Evolutionary conservation across 352 stramenopile species (phyloP), one percentile per base, ranked within the genome.

Genomic region (Pythium insidiosum): DNA sequence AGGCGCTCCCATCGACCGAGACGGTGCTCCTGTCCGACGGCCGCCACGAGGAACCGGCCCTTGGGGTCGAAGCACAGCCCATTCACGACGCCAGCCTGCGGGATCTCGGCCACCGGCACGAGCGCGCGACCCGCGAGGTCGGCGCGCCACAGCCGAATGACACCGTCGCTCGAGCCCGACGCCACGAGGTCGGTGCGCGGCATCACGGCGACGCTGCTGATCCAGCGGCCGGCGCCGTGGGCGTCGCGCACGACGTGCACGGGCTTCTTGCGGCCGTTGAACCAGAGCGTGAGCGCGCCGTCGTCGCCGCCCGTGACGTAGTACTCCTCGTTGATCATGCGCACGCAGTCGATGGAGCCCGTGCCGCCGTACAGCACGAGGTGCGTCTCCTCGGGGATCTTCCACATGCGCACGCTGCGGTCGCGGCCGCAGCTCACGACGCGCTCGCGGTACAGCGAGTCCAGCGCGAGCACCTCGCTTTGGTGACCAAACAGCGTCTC

Each of bases 401-500:
- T 98, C 93, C 93, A 98, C 50, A 96, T 70, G 24, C 92, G 88
- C 42, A 97, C 80, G 55, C 86, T 96, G 16, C 86, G 78, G 54
- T 98, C 93, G 28, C 79, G 84, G 25, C 87, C 85, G 43, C 77
- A 89, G 36, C 84, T 95, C 31, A 98, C 82, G 29, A 95, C 69
- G 33, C 89, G 75, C 51, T 97, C 89, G 41, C 93, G 88, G 53
- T 94, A 83, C 16, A 93, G 62, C 51, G 83, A 85, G 43, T 97
- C 91, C 6, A 97, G 74, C 40, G 64, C 85, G 23, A 95, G 83
- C 26, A 97, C 79, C 42, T 95, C 84, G 23, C 74, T 74, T 58
- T 97, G 86, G 48, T 97, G 85, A 25, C 88, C 88, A 56, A 97
- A 98, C 16, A 98, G 69, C 38, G 92, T 97, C 66, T 98, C 92